Base-by-base conservation (phyloP, 345 rosid genomes). In the Rhodamnia argentea region DNA sequence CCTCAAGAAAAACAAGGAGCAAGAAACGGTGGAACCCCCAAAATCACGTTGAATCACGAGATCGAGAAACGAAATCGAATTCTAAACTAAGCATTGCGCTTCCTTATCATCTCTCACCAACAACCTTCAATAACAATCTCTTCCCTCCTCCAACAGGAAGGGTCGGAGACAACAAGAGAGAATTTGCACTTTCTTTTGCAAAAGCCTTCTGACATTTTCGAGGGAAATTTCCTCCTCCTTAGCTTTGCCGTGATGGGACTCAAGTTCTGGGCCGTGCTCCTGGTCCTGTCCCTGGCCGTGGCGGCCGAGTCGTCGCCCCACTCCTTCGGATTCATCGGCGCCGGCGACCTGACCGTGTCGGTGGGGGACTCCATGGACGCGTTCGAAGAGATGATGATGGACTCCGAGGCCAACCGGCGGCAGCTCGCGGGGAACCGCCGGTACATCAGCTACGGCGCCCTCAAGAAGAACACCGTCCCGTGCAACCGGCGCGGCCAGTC, bases 371-470 rank as follows among this genome's bases (percentile, higher is more conserved):
- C 84, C 85, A 60, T 60, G 5, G 87, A 44, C 8, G n/a, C 24
- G 57, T 51, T 82, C 51, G 74, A 87, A 3, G 86, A 89, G 27
- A 81, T 84, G 56, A 59, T 53, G 86, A 59, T 50, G 86, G 86
- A 84, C 27, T 58, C 86, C 18, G 86, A 84, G 26, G 37, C 42
- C 7, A 76, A 40, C 23, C 83, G 89, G 4, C 85, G 92, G 22
- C 52, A 37, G 26, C 83, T 90, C 42, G 84, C 82, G 47, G 47
- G 78, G 54, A n/a, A 8, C 11, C 20, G 27, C 88, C 15, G 85
- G 26, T 90, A 90, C 87, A 89, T 94, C 26, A 92, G 96, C 88
- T 92, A 94, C 83, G 84, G 52, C 7, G 94, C 93, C 15, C 87
- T 92, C 27, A 87, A 24, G 83, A 84, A 75, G 85, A 83, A 91